These are phyloP conservation scores for Echria macrotheca DNA, from an alignment of 495 filamentous ascomycete species.

Conservation along the genomic window DNA sequence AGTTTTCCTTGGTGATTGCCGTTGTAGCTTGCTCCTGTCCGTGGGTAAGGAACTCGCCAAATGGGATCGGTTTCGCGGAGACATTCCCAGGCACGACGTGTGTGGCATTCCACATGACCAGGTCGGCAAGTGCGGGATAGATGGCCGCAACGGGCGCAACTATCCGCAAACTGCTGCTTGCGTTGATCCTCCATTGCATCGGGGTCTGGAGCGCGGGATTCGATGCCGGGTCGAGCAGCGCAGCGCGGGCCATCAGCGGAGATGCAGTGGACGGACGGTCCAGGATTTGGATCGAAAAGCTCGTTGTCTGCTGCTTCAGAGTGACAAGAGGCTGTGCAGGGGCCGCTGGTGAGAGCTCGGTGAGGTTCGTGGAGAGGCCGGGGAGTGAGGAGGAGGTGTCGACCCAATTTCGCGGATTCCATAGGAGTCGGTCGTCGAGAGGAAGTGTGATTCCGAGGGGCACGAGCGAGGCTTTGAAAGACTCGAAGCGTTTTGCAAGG, in stretches of 20 bases:
- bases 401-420: slow-evolving; percentile 7
- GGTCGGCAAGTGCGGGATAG: slow-evolving; percentile 3
- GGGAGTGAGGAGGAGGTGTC: neutral
- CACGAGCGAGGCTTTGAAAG: neutral
- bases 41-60: neutral
- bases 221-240: neutral
- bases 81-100: neutral
- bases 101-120: slow-evolving; percentile 7
- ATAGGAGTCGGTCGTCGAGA: neutral
- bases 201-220: neutral
- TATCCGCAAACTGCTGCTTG: neutral
- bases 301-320: neutral
- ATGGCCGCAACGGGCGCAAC: neutral
- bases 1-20: neutral
- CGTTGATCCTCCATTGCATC: neutral
- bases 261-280: neutral
- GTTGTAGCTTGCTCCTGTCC: neutral
- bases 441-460: slow-evolving; percentile 2
- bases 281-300: neutral
- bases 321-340: neutral
- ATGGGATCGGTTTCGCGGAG: neutral
- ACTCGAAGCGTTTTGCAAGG: neutral
- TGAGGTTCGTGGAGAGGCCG: slow-evolving; percentile 3
- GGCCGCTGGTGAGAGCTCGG: neutral
- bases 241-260: neutral